Evolutionary conservation across 352 stramenopile genomes (phyloP), one percentile per base, ranked within the genome.

Genomic region (Globisporangium barbulae): DNA sequence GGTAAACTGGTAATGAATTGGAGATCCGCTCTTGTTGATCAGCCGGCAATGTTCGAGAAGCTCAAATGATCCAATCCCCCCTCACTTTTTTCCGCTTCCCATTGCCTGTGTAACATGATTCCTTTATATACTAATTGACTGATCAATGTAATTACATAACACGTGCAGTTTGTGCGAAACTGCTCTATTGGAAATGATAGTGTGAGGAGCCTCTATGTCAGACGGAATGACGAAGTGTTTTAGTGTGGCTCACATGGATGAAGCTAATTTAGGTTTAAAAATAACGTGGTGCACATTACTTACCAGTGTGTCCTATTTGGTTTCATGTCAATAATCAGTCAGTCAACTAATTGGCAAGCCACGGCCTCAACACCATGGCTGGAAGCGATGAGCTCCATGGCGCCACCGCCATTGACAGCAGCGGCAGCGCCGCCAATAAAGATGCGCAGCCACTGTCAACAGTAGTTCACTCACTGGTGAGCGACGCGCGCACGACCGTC

Each of bases 401-500:
- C 5, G 52, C 13, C 37, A 21, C 35, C 35, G 35, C 35, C 21
- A n/a, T 19, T 39, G 49, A 22, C 25, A 55, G 12, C 8, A 10
- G 15, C 22, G 21, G 35, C 58, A 30, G n/a, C 39, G 30, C 1
- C 33, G 21, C 13, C 9, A 49, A 12, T 52, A 21, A n/a, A 17
- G 25, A 39, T 55, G 41, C 42, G 15, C 17, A n/a, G 17, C 15
- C 41, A 21, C 5, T 17, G 22, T 5, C 6, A 48, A 0, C 42
- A 12, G 5, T 9, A 12, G n/a, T 31, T 5, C 33, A 31, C 30
- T 78, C 74, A 13, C 69, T 89, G 9, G 79, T 75, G 45, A 57
- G 47, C 10, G 70, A 81, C 62, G 30, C 65, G 7, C 66, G 68
- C 61, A 86, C 81, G 21, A 81, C 74, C 5, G 89, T 80, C 59